Conservation (phyloP, 1,284 basidiomycete genomes). For the Heterobasidion annosum region DNA sequence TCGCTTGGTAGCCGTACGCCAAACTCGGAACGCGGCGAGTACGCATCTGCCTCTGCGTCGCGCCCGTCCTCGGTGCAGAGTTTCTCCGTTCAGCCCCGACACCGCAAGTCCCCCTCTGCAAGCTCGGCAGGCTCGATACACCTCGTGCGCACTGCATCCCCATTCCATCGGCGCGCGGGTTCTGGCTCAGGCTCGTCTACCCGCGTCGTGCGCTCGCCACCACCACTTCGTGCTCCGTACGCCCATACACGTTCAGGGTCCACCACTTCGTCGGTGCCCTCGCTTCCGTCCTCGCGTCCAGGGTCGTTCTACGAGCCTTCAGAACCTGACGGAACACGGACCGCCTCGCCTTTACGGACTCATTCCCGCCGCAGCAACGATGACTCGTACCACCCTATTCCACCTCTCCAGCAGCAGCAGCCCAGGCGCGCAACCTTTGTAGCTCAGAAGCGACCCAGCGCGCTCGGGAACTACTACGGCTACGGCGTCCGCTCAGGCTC, state of each 20-base stretch:
- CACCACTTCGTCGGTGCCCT: constrained; percentile 65
- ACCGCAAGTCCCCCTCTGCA: constrained; percentile 66
- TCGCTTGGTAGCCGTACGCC: constrained; percentile 71
- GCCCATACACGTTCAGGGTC: constrained; percentile 62
- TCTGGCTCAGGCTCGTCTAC: constrained; percentile 73
- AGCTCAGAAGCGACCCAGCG: constrained; percentile 58
- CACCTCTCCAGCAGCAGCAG: constrained; percentile 10
- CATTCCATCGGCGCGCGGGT: constrained; percentile 62
- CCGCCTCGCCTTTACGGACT: constrained; percentile 42
- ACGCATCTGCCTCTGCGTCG: constrained; percentile 32
- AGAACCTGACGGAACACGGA: constrained; percentile 48
- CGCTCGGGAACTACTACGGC: constrained; percentile 23
- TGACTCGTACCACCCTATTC: constrained; percentile 38
- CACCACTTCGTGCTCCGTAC: constrained; percentile 22
- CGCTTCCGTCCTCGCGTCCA: constrained; percentile 61
- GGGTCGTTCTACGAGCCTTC: constrained; percentile 68
- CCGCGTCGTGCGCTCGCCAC: constrained; percentile 56
- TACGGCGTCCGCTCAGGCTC: constrained; percentile 44
- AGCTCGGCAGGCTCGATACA: constrained; percentile 65
- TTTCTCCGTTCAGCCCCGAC: constrained; percentile 46
- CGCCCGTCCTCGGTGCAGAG: constrained; percentile 69
- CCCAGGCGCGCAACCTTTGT: constrained; percentile 40
- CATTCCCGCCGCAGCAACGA: constrained; percentile 32
- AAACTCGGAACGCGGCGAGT: constrained; percentile 69
- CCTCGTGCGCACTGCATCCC: constrained; percentile 49